Percentiles rank a stretch among this genome's conserved stretches.
phyloP scores from a whole-genome alignment of 768 basidiomycete species.

The Lentinula sp. region DNA sequence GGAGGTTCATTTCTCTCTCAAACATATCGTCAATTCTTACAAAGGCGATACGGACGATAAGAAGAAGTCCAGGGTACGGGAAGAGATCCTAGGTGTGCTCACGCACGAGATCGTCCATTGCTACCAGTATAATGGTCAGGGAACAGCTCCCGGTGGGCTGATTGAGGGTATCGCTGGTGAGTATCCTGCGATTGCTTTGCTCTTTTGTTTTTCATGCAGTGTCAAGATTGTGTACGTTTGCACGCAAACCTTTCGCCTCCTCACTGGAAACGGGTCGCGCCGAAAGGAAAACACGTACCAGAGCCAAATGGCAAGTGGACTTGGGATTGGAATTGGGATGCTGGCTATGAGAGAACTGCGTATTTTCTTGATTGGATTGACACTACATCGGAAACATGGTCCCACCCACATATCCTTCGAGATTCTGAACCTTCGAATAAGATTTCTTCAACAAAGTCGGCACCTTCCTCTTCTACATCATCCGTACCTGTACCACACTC shows the following conservation, averaged over 20 bases:
- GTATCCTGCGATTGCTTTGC: constrained; percentile 7
- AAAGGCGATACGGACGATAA: constrained; percentile 48
- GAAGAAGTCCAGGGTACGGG: constrained; percentile 28
- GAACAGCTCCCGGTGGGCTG: constrained; percentile 60
- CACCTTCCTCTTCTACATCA: neutral
- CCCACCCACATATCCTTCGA: neutral
- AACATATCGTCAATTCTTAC: constrained; percentile 45
- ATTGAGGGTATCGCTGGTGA: constrained; percentile 78
- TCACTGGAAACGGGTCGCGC: constrained; percentile 52
- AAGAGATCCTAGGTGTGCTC: constrained; percentile 69
- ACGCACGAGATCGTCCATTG: constrained; percentile 77
- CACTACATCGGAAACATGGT: neutral
- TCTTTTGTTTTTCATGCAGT: neutral
- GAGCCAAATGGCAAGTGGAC: neutral
- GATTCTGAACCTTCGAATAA: neutral
- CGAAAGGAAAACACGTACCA: constrained; percentile 1
- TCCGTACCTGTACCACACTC: neutral
- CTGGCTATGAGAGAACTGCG: constrained; percentile 68
- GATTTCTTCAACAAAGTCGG: neutral
- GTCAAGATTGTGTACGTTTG: constrained; percentile 65
- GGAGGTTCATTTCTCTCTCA: constrained; percentile 69
- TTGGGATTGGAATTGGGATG: constrained; percentile 56
- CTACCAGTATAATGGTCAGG: constrained; percentile 62
- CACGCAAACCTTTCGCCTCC: constrained; percentile 54
- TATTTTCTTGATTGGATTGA: constrained; percentile 67